Conservation (phyloP, 352 stramenopile genomes). For the Blastocystis sp. region DNA sequence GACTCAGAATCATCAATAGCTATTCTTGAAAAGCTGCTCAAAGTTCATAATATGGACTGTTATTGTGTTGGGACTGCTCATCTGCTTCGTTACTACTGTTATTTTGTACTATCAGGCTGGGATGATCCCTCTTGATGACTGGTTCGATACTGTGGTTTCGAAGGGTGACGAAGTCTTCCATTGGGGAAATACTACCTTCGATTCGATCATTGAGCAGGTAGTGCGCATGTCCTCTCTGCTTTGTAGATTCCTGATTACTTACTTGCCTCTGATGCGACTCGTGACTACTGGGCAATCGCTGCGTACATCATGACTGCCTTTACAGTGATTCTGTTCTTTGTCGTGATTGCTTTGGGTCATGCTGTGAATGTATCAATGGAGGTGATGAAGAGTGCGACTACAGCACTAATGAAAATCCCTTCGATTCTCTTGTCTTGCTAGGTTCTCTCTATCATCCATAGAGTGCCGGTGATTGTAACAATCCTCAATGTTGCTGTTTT, state of each 20-base stretch:
- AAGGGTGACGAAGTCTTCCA: conserved; percentile 17
- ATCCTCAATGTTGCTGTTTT: conserved; percentile 70
- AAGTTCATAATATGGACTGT: conserved; percentile 74
- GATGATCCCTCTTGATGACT: conserved; percentile 65
- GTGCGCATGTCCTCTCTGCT: not conserved
- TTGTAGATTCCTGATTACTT: conserved; percentile 35
- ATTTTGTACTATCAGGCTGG: conserved; percentile 68
- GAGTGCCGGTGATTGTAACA: conserved; percentile 67
- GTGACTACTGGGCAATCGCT: conserved; percentile 72
- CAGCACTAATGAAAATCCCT: conserved; percentile 68
- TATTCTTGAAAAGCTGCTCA: conserved; percentile 72
- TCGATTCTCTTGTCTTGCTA: conserved; percentile 70
- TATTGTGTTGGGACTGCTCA: conserved; percentile 70
- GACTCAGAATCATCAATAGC: conserved; percentile 68
- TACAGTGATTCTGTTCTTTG: conserved; percentile 69
- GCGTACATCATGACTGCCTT: conserved; percentile 72
- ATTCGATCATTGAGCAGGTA: conserved; percentile 6
- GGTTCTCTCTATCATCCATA: conserved; percentile 61
- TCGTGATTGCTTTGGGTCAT: conserved; percentile 76
- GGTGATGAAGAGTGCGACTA: conserved; percentile 73
- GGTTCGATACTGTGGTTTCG: not conserved
- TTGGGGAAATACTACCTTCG: conserved; percentile 49
- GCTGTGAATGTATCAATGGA: conserved; percentile 71
- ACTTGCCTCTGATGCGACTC: conserved; percentile 65
- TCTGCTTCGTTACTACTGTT: conserved; percentile 72